phyloP scores from a whole-genome alignment of 805 yeast species.

The Yamadazyma takamatsuzukensis region DNA sequence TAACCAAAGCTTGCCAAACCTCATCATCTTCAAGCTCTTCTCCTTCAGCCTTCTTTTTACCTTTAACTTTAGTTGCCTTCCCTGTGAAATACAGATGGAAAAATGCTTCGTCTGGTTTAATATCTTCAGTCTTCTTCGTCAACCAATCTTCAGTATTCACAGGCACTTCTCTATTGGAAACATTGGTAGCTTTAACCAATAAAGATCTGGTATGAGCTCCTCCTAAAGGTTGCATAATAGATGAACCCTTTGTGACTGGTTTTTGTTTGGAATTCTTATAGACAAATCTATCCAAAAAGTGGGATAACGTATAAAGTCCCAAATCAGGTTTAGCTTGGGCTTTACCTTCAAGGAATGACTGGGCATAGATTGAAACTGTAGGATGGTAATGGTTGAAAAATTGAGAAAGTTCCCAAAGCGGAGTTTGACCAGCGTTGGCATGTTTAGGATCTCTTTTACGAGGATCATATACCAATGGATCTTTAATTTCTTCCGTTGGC shows the following conservation, averaged over 20 bases:
- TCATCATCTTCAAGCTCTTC: slow-evolving; percentile 47
- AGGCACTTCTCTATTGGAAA: slow-evolving; percentile 49
- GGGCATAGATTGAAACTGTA: slow-evolving; percentile 78
- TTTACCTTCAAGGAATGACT: slow-evolving; percentile 51
- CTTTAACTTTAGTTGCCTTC: slow-evolving; percentile 42
- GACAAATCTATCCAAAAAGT: slow-evolving; percentile 92
- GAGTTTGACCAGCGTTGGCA: slow-evolving; percentile 79
- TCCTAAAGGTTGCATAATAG: slow-evolving; percentile 97
- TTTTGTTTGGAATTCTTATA: slow-evolving; percentile 88
- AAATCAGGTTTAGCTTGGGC: slow-evolving; percentile 77
- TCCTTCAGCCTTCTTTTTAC: slow-evolving; percentile 24
- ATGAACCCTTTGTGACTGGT: slow-evolving; percentile 70
- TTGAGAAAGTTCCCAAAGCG: slow-evolving; percentile 81
- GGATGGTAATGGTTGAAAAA: slow-evolving; percentile 88
- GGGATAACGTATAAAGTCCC: slow-evolving; percentile 81
- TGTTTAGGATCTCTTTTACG: slow-evolving; percentile 88
- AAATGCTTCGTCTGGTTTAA: slow-evolving; percentile 85
- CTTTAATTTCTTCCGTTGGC: slow-evolving; percentile 19
- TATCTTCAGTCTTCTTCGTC: slow-evolving; percentile 53
- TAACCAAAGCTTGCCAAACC: slow-evolving; percentile 76
- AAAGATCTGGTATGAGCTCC: slow-evolving; percentile 74
- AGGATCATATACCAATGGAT: slow-evolving; percentile 59
- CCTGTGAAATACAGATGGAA: slow-evolving; percentile 79
- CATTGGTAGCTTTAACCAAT: slow-evolving; percentile 60
- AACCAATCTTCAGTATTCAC: slow-evolving; percentile 87